phyloP scores from a whole-genome alignment of 23 red algal species.

The Gracilaria gracilis region DNA sequence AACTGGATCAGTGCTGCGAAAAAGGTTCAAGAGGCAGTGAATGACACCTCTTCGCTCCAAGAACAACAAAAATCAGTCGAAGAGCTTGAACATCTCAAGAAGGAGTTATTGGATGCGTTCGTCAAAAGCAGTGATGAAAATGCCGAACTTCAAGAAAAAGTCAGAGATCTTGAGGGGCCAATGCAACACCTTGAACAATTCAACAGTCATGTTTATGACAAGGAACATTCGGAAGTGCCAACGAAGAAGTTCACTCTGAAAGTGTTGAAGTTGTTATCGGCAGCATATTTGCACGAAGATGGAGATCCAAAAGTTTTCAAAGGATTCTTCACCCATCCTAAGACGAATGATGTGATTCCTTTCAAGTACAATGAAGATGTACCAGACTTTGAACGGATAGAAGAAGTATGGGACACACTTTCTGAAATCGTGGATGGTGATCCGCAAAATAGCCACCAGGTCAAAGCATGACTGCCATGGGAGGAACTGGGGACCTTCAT shows the following conservation, averaged over 20 bases:
- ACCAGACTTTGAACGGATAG: constrained; percentile 22
- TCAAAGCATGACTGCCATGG: neutral
- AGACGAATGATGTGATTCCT: constrained; percentile 53
- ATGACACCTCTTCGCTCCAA: constrained; percentile 5
- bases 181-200: constrained; percentile 12
- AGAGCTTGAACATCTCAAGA: constrained; percentile 1
- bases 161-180: neutral
- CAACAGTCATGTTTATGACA: neutral
- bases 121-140: neutral
- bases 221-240: constrained; percentile 18
- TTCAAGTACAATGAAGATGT: constrained; percentile 31
- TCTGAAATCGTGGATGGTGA: constrained; percentile 1
- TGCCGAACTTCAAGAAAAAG: neutral
- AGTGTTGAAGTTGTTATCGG: constrained; percentile 12
- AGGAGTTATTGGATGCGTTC: constrained; percentile 12
- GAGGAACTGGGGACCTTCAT: neutral
- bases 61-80: neutral
- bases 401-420: constrained; percentile 42
- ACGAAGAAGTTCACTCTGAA: constrained; percentile 10
- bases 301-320: constrained; percentile 33
- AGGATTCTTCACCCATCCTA: constrained; percentile 43
- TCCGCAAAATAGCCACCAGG: neutral
- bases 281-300: neutral
- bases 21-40: neutral
- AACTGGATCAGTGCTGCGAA: constrained; percentile 2